phyloP scores from a whole-genome alignment of 2,329 filamentous ascomycete species.

The Endothia cerciana region DNA sequence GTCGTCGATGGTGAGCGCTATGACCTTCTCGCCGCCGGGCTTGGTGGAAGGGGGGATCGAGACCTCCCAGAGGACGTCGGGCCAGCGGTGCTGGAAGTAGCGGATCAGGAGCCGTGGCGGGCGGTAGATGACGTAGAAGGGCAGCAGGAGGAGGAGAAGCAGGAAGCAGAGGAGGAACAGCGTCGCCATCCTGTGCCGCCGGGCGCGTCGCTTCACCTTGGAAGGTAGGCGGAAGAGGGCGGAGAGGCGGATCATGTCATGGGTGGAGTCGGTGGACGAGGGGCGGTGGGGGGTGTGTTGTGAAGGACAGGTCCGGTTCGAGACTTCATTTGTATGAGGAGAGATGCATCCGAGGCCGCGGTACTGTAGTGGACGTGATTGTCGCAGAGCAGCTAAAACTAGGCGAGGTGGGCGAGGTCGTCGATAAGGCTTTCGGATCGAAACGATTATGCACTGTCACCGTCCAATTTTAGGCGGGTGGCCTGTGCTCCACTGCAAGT shows the following conservation, averaged over 20 bases:
- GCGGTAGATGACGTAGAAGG: conserved; percentile 77
- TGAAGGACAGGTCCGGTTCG: background rate
- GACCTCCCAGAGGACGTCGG: conserved; percentile 78
- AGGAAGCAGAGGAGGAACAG: conserved; percentile 49
- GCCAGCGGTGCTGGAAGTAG: conserved; percentile 72
- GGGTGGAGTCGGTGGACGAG: background rate
- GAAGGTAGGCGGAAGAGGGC: conserved; percentile 58
- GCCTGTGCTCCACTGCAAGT: conserved; percentile 1
- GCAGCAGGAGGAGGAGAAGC: conserved; percentile 40
- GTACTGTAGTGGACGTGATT: background rate
- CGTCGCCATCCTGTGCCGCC: conserved; percentile 62
- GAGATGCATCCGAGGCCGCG: background rate
- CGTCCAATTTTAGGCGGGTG: conserved; percentile 1
- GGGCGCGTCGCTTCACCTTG: conserved; percentile 60
- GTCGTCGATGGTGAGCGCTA: conserved; percentile 88
- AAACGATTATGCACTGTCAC: conserved; percentile 3
- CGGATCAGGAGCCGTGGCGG: conserved; percentile 73
- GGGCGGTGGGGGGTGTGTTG: background rate
- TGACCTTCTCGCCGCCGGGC: conserved; percentile 59
- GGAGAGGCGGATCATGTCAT: conserved; percentile 38
- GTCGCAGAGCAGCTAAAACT: background rate
- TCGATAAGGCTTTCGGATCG: background rate
- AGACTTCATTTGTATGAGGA: background rate
- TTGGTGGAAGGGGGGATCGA: conserved; percentile 35
- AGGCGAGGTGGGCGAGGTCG: background rate